Conservation (phyloP, 139 green algal species). For the Micractinium sp. region DNA sequence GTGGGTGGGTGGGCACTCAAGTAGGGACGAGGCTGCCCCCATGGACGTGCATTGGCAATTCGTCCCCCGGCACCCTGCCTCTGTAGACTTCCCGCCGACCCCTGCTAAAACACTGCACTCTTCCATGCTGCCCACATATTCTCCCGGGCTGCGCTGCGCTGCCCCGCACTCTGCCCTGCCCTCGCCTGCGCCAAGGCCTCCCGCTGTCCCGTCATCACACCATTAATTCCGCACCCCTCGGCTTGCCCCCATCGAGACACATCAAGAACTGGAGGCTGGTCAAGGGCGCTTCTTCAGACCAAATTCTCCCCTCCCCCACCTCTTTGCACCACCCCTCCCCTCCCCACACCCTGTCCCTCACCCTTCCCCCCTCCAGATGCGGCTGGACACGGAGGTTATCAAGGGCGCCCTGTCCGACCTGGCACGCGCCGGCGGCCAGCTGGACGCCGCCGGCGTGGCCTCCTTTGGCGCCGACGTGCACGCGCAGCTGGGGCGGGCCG, state of each 20-base stretch:
- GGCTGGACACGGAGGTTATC: conserved; percentile 78
- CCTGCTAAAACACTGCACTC: too few relatives aligned
- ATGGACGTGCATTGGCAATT: too few relatives aligned
- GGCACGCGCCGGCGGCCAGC: conserved; percentile 35
- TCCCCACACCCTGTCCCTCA: not conserved
- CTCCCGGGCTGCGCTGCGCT: too few relatives aligned
- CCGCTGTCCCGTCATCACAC: too few relatives aligned
- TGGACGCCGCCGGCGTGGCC: conserved; percentile 24
- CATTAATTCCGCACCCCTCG: too few relatives aligned
- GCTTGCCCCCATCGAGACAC: too few relatives aligned
- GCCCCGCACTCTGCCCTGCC: too few relatives aligned
- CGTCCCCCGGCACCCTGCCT: too few relatives aligned
- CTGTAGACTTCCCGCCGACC: not conserved
- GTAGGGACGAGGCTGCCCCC: too few relatives aligned
- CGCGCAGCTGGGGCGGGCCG: conserved; percentile 67
- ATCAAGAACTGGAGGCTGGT: too few relatives aligned
- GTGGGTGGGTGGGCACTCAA: not conserved
- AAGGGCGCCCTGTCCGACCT: conserved; percentile 61
- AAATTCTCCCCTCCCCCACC: not conserved
- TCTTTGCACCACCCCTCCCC: not conserved
- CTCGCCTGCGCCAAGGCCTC: too few relatives aligned
- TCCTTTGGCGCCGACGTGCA: conserved; percentile 43
- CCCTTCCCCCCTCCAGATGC: conserved; percentile 52
- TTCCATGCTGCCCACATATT: too few relatives aligned
- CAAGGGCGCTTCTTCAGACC: not conserved